Percentiles rank a stretch among this genome's conserved stretches.
These are phyloP conservation scores for Leucosporidium creatinivorum DNA, from an alignment of 768 basidiomycete species.

Conservation along the genomic window DNA sequence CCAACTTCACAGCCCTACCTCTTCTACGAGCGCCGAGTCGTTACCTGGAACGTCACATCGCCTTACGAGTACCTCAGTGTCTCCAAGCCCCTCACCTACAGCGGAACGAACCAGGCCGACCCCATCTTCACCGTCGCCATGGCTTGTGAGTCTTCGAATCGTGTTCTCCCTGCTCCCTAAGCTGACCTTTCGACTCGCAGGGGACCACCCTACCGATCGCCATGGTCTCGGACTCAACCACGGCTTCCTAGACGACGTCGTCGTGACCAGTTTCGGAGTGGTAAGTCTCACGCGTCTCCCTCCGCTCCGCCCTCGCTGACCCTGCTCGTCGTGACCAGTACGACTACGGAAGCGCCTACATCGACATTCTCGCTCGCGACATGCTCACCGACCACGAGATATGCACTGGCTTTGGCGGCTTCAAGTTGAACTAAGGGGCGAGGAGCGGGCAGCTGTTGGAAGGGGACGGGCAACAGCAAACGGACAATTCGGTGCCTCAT, in stretches of 20 bases:
- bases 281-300: neutral
- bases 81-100: conserved; percentile 18
- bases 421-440: too few relatives aligned
- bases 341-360: conserved; percentile 15
- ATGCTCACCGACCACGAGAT: conserved; percentile 13
- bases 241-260: conserved; percentile 26
- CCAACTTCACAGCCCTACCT: conserved; percentile 4
- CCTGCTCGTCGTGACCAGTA: neutral
- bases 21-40: conserved; percentile 20
- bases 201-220: conserved; percentile 10
- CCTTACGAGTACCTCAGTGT: conserved; percentile 24
- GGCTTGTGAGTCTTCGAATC: conserved; percentile 1
- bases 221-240: conserved; percentile 18
- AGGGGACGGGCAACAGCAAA: neutral
- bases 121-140: conserved; percentile 25
- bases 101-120: conserved; percentile 26
- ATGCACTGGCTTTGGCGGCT: neutral
- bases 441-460: too few relatives aligned
- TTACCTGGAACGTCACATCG: conserved; percentile 26
- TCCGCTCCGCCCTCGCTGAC: neutral
- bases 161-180: too few relatives aligned
- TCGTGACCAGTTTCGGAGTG: conserved; percentile 20
- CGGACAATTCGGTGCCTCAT: too few relatives aligned
- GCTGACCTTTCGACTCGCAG: neutral
- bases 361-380: conserved; percentile 14